A percentile compares a stretch with the other conserved stretches of the same genome.
Evolutionary conservation across 441 rosid genomes (phyloP).

Genomic region (Adansonia gregorii): DNA sequence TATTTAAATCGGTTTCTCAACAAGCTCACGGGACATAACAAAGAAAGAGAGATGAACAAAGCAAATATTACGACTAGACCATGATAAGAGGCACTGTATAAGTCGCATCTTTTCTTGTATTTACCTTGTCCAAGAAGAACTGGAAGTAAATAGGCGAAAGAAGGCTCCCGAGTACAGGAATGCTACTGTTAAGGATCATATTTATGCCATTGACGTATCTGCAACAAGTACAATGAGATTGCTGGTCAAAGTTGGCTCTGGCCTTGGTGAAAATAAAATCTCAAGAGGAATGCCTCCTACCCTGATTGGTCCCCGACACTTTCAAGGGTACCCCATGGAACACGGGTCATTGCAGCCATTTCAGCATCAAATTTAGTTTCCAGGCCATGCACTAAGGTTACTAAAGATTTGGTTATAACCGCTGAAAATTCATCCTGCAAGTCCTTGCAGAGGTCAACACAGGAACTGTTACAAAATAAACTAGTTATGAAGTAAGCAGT

Average conservation of each 20-base stretch:
- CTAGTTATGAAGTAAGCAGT: constrained; percentile 31
- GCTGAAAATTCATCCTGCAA: constrained; percentile 94
- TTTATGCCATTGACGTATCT: constrained; percentile 94
- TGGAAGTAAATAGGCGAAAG: constrained; percentile 90
- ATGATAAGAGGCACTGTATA: constrained; percentile 21
- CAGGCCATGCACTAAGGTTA: constrained; percentile 89
- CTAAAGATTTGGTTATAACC: constrained; percentile 86
- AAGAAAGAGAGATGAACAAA: constrained; percentile 9
- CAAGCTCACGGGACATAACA: not conserved
- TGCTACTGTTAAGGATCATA: constrained; percentile 73
- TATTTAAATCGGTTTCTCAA: constrained; percentile 9
- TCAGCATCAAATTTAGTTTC: constrained; percentile 97
- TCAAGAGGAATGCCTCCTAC: constrained; percentile 50
- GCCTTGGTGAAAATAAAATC: constrained; percentile 16
- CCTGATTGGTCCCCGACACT: constrained; percentile 98
- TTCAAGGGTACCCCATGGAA: constrained; percentile 96
- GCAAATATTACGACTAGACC: constrained; percentile 10
- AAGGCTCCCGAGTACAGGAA: constrained; percentile 88
- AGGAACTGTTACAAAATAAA: constrained; percentile 27
- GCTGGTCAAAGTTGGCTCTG: constrained; percentile 21
- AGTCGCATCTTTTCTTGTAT: constrained; percentile 7
- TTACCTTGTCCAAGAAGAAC: constrained; percentile 97
- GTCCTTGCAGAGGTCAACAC: constrained; percentile 33
- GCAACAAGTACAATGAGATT: constrained; percentile 41
- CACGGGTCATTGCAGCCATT: constrained; percentile 97